A percentile compares a stretch with the other conserved stretches of the same genome.
phyloP scores from a whole-genome alignment of 2,329 filamentous ascomycete genomes.

The Clonostachys sp. region DNA sequence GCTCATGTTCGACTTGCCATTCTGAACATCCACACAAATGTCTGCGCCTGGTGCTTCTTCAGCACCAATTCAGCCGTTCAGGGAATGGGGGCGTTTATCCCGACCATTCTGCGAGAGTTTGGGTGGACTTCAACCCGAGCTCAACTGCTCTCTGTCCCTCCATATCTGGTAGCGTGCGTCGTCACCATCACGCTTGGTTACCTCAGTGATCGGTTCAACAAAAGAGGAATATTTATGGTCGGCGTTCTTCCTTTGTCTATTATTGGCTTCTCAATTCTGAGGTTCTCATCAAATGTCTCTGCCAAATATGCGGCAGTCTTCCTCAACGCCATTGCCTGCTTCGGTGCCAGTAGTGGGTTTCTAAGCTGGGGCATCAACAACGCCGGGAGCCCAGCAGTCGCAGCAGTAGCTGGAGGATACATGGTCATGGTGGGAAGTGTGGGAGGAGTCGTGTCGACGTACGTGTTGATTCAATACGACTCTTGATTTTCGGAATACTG shows the following conservation, averaged over 20 bases:
- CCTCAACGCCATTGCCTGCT: conserved; percentile 50
- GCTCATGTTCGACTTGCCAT: conserved; percentile 44
- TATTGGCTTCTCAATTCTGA: conserved; percentile 46
- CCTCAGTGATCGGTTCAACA: conserved; percentile 1
- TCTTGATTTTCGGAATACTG: not conserved
- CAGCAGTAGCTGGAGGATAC: conserved; percentile 50
- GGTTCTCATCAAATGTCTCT: conserved; percentile 33
- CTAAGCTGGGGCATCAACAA: conserved; percentile 57
- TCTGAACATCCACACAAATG: conserved; percentile 54
- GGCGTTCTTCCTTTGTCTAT: conserved; percentile 34
- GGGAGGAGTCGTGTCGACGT: conserved; percentile 53
- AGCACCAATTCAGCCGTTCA: conserved; percentile 57
- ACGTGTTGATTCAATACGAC: conserved; percentile 10
- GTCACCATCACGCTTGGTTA: not conserved
- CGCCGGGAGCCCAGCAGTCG: conserved; percentile 48
- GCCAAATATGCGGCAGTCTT: conserved; percentile 49
- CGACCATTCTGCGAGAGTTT: conserved; percentile 35
- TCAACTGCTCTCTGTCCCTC: conserved; percentile 38
- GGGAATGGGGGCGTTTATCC: conserved; percentile 40
- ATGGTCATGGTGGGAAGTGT: conserved; percentile 50
- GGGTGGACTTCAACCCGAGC: conserved; percentile 30
- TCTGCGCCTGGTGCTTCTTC: conserved; percentile 54
- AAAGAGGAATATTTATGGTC: conserved; percentile 34
- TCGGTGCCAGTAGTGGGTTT: conserved; percentile 54
- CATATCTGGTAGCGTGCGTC: conserved; percentile 23